Conservation (phyloP, 768 basidiomycete species). For the Auriscalpium microsporum region DNA sequence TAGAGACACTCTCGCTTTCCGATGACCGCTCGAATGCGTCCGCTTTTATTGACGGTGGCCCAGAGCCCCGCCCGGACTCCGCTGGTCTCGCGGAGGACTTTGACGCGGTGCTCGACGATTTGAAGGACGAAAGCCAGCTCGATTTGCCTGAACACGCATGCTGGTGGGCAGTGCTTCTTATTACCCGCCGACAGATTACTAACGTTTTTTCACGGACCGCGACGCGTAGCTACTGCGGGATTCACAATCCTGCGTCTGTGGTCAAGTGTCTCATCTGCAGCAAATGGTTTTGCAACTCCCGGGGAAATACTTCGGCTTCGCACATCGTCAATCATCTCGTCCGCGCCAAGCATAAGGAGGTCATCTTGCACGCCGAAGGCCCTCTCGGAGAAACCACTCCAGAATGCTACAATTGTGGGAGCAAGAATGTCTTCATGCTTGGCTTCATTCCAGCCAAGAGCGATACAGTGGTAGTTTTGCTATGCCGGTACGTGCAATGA, state of each 20-base stretch:
- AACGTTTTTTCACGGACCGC: slow-evolving; percentile 2
- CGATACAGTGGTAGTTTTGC: slow-evolving; percentile 94
- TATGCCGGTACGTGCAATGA: slow-evolving; percentile 73
- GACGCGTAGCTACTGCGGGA: slow-evolving; percentile 81
- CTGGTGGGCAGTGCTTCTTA: slow-evolving; percentile 46
- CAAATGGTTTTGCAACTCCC: slow-evolving; percentile 98
- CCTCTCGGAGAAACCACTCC: slow-evolving; percentile 96
- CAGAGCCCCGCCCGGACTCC: slow-evolving; percentile 26
- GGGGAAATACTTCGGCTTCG: slow-evolving; percentile 95
- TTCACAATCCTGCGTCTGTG: slow-evolving; percentile 94
- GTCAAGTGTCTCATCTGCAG: slow-evolving; percentile 89
- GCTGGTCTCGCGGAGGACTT: slow-evolving; percentile 74
- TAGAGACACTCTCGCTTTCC: slow-evolving; percentile 58
- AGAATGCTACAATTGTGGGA: slow-evolving; percentile 98
- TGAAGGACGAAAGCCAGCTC: slow-evolving; percentile 71
- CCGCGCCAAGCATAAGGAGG: slow-evolving; percentile 98
- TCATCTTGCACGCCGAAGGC: slow-evolving; percentile 90
- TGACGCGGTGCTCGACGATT: slow-evolving; percentile 80
- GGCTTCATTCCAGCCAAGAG: slow-evolving; percentile 99
- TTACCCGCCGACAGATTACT: not conserved
- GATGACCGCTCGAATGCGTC: slow-evolving; percentile 40
- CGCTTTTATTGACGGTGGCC: slow-evolving; percentile 12
- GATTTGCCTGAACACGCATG: slow-evolving; percentile 91
- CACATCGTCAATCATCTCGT: slow-evolving; percentile 99
- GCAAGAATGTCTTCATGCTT: slow-evolving; percentile 98